Base-by-base conservation (phyloP, 2,329 filamentous ascomycete genomes). In the Alternaria rosae region DNA sequence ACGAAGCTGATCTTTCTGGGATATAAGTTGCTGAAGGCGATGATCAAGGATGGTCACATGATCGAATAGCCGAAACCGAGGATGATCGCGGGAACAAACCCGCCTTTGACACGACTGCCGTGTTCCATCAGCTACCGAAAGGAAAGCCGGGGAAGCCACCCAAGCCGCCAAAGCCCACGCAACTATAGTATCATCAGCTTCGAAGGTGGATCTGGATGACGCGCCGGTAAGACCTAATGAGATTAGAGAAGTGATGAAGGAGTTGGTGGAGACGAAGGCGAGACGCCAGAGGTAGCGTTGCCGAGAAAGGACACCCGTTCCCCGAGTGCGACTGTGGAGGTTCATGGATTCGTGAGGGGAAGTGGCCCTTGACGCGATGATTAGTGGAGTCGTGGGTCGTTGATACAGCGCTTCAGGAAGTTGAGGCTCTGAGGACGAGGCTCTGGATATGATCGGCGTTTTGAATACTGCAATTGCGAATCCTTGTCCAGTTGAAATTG, bases 31-130 rank as follows among this genome's bases (percentile, higher is more conserved):
- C 26, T 28, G 21, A 0, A 54, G n/a, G 6, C 13, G 50, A 43
- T 17, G 30, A 5, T 35, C 21, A 52, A 23, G 30, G 12, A 20
- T 26, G 12, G 25, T 58, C 59, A 61, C 54, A 48, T 25, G 59
- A 58, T 25, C 23, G 26, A 43, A 26, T 43, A 58, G 59, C 59
- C 54, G 54, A 26, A 58, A 28, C 54, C 59, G 54, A 59, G 48
- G 59, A 42, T 53, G 17, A 23, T 58, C 13, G 35, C 26, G 50
- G 26, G 26, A 51, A 41, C 45, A 41, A 17, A 32, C 21, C 6
- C 11, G n/a, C 20, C 20, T 17, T 32, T 45, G 21, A 26, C 3
- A 20, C 44, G 26, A 56, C 32, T 30, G 8, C 26, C 44, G 43
- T n/a, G 43, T 21, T 42, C n/a, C 12, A 35, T 13, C 15, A 47